Conservation (phyloP, 345 rosid genomes). For the Bruguiera gymnorhiza region DNA sequence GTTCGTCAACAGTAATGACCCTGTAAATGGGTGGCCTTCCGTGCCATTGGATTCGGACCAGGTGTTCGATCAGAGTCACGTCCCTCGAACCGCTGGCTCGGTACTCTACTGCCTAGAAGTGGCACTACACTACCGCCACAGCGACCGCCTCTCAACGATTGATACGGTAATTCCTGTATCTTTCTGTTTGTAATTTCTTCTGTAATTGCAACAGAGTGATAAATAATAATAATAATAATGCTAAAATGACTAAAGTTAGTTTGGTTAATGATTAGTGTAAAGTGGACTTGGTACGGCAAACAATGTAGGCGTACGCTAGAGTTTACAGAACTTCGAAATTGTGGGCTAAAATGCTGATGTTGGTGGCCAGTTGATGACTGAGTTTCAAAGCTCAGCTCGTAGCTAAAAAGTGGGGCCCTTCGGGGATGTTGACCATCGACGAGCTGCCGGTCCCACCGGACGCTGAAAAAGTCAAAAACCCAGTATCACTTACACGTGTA, state of each 20-base stretch:
- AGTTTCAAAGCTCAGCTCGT: constrained; percentile 28
- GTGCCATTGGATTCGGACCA: constrained; percentile 50
- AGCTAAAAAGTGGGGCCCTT: constrained; percentile 25
- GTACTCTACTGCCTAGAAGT: constrained; percentile 88
- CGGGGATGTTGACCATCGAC: constrained; percentile 26
- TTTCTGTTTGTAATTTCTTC: no score
- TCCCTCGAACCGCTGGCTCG: constrained; percentile 54
- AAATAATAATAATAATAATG: no score
- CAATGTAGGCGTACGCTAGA: background rate
- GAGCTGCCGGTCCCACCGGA: constrained; percentile 14
- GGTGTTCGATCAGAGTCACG: constrained; percentile 38
- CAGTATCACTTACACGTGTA: constrained; percentile 36
- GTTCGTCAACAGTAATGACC: constrained; percentile 76
- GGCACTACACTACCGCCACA: constrained; percentile 53
- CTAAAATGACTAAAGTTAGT: no score
- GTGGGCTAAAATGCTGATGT: constrained; percentile 15
- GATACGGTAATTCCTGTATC: constrained; percentile 51
- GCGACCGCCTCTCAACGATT: constrained; percentile 42
- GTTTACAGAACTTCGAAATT: background rate
- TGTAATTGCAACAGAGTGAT: no score
- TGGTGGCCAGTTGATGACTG: constrained; percentile 9
- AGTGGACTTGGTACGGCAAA: background rate
- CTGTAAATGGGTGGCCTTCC: constrained; percentile 84
- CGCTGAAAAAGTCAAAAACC: constrained; percentile 12
- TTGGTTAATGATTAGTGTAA: no score